Conservation (phyloP, 306 rosid species). For the Alnus glutinosa region DNA sequence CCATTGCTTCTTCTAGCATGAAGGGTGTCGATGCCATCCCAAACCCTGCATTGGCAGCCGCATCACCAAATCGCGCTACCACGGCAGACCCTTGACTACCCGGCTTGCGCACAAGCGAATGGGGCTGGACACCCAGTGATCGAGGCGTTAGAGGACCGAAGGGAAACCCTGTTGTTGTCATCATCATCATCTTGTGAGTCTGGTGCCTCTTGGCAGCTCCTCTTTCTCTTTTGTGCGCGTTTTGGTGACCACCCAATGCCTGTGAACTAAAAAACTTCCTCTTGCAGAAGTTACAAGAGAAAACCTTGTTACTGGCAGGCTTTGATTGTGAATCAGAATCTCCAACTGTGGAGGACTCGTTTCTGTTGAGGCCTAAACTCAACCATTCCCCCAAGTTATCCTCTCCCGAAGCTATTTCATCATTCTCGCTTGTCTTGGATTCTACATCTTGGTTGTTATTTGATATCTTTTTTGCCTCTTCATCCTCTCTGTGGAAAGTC, state of each 20-base stretch:
- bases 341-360: slow-evolving; percentile 11
- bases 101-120: slow-evolving; percentile 58
- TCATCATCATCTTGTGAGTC: slow-evolving; percentile 50
- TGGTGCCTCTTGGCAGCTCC: slow-evolving; percentile 60
- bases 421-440: slow-evolving; percentile 17
- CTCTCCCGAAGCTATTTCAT: slow-evolving; percentile 11
- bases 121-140: slow-evolving; percentile 60
- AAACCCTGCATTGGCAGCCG: slow-evolving; percentile 17
- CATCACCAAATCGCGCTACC: slow-evolving; percentile 41
- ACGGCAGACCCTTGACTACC: slow-evolving; percentile 36
- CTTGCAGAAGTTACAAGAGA: slow-evolving; percentile 72
- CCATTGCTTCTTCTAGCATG: slow-evolving; percentile 46
- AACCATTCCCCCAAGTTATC: slow-evolving; percentile 59
- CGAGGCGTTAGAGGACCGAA: slow-evolving; percentile 33
- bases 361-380: slow-evolving; percentile 53
- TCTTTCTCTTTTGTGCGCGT: slow-evolving; percentile 80
- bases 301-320: slow-evolving; percentile 44
- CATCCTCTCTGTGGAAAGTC: slow-evolving; percentile 34
- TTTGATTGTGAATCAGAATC: slow-evolving; percentile 34
- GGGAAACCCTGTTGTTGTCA: slow-evolving; percentile 38
- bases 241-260: slow-evolving; percentile 82
- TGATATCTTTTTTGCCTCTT: slow-evolving; percentile 20
- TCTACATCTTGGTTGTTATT: slow-evolving; percentile 26
- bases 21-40: slow-evolving; percentile 48
- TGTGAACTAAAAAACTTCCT: slow-evolving; percentile 75